phyloP scores from a whole-genome alignment of 345 rosid species.

The Citrus reticulata region DNA sequence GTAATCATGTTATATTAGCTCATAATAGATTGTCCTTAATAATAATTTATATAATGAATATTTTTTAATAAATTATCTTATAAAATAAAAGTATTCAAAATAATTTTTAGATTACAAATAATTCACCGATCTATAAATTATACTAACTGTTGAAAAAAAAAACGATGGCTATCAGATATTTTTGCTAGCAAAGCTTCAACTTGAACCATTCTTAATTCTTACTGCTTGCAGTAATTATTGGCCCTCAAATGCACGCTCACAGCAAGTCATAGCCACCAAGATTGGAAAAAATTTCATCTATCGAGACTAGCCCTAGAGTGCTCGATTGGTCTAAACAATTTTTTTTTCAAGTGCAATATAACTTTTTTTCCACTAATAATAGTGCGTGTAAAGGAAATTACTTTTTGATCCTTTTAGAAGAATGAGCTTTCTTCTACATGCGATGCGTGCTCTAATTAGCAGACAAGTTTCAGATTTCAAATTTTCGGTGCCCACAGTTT shows the following conservation, averaged over 20 bases:
- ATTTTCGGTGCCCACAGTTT: neutral
- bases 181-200: neutral
- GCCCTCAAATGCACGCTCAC: neutral
- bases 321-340: neutral
- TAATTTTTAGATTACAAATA: too few species aligned
- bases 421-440: neutral
- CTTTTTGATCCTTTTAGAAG: neutral
- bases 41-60: rapidly evolving
- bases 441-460: neutral
- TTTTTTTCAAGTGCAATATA: neutral
- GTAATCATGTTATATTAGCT: too few species aligned
- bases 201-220: neutral
- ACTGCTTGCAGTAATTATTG: neutral
- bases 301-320: neutral
- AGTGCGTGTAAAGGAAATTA: neutral
- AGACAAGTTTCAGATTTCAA: neutral
- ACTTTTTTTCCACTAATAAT: neutral
- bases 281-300: neutral
- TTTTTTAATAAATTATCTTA: too few species aligned
- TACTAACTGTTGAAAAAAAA: too few species aligned
- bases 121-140: too few species aligned
- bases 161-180: neutral
- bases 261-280: neutral
- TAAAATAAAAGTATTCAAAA: too few species aligned
- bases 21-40: too few species aligned